Conservation (phyloP, 257 asterid species). For the Ilex asprella region DNA sequence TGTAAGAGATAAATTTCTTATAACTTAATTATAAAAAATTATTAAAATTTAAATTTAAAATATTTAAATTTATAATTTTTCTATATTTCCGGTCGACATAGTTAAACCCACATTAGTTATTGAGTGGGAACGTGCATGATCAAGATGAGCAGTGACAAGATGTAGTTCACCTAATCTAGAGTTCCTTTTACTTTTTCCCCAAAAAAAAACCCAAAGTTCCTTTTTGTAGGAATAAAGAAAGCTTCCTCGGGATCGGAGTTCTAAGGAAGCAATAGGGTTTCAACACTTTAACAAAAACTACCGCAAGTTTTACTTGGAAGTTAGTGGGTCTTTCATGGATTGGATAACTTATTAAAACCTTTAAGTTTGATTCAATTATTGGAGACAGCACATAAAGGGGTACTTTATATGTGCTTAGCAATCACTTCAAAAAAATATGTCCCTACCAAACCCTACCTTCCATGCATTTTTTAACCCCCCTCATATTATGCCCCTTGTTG, state of each 20-base stretch:
- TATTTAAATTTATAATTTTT: too few species aligned
- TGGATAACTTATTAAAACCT: slow-evolving; percentile 11
- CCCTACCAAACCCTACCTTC: too few species aligned
- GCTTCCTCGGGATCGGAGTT: slow-evolving; percentile 12
- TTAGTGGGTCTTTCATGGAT: neutral
- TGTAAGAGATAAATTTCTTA: too few species aligned
- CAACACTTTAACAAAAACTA: slow-evolving; percentile 5
- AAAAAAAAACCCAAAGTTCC: too few species aligned
- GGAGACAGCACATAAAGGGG: slow-evolving; percentile 14
- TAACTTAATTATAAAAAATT: too few species aligned
- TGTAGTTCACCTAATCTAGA: slow-evolving; percentile 20
- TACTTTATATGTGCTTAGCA: neutral
- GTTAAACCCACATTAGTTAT: neutral
- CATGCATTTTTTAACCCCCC: too few species aligned
- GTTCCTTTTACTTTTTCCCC: too few species aligned
- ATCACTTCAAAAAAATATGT: neutral
- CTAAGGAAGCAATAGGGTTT: slow-evolving; percentile 9
- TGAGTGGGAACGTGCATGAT: slow-evolving; percentile 5
- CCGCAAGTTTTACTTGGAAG: slow-evolving; percentile 4
- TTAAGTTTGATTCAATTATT: slow-evolving; percentile 17
- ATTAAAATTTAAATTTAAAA: too few species aligned
- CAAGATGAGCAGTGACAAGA: slow-evolving; percentile 4
- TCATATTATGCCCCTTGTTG: too few species aligned
- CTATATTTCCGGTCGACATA: too few species aligned
- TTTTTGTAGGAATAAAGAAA: neutral